These are phyloP conservation scores for Rhodotorula toruloides DNA, from an alignment of 768 basidiomycete genomes.

Conservation along the genomic window DNA sequence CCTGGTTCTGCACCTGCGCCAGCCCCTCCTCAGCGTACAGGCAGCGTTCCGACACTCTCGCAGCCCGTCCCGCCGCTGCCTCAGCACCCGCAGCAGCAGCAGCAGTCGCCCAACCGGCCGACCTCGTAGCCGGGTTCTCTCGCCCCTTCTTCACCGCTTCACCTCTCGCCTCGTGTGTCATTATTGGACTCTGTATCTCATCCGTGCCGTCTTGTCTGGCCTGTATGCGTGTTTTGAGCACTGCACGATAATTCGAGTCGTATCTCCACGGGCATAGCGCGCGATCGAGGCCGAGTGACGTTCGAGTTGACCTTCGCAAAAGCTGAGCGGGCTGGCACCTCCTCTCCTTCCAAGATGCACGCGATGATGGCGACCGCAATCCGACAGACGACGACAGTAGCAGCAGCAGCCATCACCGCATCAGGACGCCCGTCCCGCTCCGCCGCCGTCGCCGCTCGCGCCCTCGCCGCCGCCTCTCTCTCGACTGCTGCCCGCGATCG, in stretches of 20 bases:
- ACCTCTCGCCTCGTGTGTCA: not conserved
- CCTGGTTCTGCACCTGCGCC: too few species aligned
- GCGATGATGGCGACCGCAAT: not conserved
- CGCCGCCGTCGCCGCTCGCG: slow-evolving; percentile 24
- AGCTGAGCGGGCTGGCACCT: too few species aligned
- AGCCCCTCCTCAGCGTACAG: too few species aligned
- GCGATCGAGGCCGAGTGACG: too few species aligned
- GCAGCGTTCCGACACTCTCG: not conserved
- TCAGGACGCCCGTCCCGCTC: slow-evolving; percentile 1
- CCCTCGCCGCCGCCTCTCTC: too few species aligned
- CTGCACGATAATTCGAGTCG: too few species aligned
- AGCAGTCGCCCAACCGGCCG: not conserved
- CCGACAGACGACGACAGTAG: not conserved
- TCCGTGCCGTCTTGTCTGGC: too few species aligned
- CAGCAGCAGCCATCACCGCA: not conserved
- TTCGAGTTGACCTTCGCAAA: too few species aligned
- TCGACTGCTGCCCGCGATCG: slow-evolving; percentile 17
- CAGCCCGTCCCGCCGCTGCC: not conserved
- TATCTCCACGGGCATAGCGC: too few species aligned
- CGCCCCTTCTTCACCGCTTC: not conserved
- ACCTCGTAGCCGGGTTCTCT: not conserved
- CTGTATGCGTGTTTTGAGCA: too few species aligned
- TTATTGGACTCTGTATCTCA: not conserved
- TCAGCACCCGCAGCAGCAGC: too few species aligned
- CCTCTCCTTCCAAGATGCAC: not conserved